Evolutionary conservation across 1,284 basidiomycete genomes (phyloP).

Genomic region (Wolfiporia cocos): DNA sequence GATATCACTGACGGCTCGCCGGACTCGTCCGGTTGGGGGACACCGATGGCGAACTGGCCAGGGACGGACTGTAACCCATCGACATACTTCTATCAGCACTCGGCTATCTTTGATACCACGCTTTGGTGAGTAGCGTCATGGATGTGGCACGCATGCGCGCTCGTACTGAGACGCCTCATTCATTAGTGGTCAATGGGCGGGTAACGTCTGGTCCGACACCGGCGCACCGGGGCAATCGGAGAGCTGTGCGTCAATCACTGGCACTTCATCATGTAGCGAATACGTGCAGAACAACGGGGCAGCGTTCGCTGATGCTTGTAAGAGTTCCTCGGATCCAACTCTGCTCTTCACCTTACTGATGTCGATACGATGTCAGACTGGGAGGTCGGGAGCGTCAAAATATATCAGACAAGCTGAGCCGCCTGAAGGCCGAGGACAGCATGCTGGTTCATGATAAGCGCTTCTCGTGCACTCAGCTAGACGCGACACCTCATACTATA

Average conservation of each 20-base stretch:
- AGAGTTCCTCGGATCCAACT: conserved; percentile 25
- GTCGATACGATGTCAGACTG: conserved; percentile 44
- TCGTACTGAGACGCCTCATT: not conserved
- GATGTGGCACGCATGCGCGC: not conserved
- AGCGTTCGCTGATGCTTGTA: conserved; percentile 74
- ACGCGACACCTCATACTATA: not conserved
- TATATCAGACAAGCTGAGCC: conserved; percentile 40
- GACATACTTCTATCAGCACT: conserved; percentile 70
- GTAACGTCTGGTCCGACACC: conserved; percentile 61
- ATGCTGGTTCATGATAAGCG: too few species aligned
- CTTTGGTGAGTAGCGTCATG: conserved; percentile 50
- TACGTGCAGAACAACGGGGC: conserved; percentile 70
- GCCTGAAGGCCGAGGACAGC: too few species aligned
- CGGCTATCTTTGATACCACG: conserved; percentile 78
- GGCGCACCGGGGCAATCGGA: conserved; percentile 74
- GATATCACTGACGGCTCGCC: conserved; percentile 70
- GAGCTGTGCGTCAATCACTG: conserved; percentile 77
- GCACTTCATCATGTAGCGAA: conserved; percentile 70
- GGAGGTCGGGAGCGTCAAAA: conserved; percentile 68
- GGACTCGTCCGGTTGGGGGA: conserved; percentile 68
- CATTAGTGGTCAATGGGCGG: conserved; percentile 83
- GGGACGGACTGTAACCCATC: conserved; percentile 65
- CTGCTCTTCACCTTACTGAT: not conserved
- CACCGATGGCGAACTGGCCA: conserved; percentile 71
- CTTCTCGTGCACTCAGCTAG: too few species aligned